Conservation (phyloP, 208 protist species). For the Trichomonas vaginalis region DNA sequence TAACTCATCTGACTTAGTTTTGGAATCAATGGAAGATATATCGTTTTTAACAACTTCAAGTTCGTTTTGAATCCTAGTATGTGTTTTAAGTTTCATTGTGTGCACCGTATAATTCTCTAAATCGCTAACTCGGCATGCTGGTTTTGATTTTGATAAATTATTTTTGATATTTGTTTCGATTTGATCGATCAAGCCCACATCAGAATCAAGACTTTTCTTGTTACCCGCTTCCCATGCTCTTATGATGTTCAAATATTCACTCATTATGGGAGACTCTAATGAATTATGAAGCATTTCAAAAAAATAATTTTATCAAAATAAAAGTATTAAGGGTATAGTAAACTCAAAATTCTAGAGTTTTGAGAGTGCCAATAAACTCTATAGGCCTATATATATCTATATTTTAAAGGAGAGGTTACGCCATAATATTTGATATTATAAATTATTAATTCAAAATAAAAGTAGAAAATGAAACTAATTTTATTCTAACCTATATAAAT, state of each 20-base stretch:
- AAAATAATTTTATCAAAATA: no score
- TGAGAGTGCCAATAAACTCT: no score
- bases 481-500: no score
- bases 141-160: background rate
- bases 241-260: background rate
- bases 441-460: no score
- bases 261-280: background rate
- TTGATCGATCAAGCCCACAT: background rate
- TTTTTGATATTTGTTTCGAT: background rate
- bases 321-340: no score
- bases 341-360: no score
- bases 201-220: background rate
- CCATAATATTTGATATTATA: no score
- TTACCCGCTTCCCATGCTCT: background rate
- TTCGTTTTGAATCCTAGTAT: background rate
- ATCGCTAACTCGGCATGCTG: background rate
- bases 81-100: background rate
- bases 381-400: no score
- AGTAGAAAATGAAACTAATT: no score
- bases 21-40: background rate
- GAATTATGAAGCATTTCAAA: no score
- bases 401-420: no score
- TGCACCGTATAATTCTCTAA: background rate
- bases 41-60: background rate
- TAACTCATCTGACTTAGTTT: background rate